phyloP scores from a whole-genome alignment of 192 early-diverging fungal species.

The Phycomyces blakesleeanus region DNA sequence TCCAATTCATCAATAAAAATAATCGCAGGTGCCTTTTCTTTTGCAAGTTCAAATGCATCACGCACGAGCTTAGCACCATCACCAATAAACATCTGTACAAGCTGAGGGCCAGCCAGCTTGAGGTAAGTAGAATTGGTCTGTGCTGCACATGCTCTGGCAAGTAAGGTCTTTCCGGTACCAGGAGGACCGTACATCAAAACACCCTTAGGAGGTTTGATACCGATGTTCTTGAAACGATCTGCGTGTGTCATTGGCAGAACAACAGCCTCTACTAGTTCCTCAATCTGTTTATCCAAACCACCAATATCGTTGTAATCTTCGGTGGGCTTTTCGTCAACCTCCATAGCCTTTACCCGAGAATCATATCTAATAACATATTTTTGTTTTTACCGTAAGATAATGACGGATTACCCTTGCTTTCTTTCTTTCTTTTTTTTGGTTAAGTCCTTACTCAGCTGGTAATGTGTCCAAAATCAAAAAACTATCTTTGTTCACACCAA shows the following conservation, averaged over 20 bases:
- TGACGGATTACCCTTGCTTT: no score
- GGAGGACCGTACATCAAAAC: conserved; percentile 83
- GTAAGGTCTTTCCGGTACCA: conserved; percentile 84
- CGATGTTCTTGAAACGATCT: conserved; percentile 81
- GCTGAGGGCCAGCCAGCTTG: conserved; percentile 94
- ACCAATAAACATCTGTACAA: conserved; percentile 98
- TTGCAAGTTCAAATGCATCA: conserved; percentile 94
- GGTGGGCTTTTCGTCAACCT: conserved; percentile 98
- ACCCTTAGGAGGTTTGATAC: conserved; percentile 85
- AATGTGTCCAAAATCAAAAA: conserved; percentile 93
- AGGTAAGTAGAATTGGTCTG: conserved; percentile 94
- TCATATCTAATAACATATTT: conserved; percentile 67
- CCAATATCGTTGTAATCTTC: conserved; percentile 96
- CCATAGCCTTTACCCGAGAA: conserved; percentile 98
- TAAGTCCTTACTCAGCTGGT: conserved; percentile 77
- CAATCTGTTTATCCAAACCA: conserved; percentile 86
- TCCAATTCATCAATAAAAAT: conserved; percentile 99
- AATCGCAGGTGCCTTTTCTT: conserved; percentile 97
- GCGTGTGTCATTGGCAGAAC: conserved; percentile 85
- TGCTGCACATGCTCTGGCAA: conserved; percentile 97
- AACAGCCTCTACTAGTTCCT: conserved; percentile 83
- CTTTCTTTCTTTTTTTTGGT: not conserved
- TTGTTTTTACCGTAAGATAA: not conserved
- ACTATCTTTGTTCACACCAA: conserved; percentile 98
- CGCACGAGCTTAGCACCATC: conserved; percentile 97